These are phyloP conservation scores for Oehlia diaphana DNA, from an alignment of 192 early-diverging fungal genomes.

Conservation along the genomic window DNA sequence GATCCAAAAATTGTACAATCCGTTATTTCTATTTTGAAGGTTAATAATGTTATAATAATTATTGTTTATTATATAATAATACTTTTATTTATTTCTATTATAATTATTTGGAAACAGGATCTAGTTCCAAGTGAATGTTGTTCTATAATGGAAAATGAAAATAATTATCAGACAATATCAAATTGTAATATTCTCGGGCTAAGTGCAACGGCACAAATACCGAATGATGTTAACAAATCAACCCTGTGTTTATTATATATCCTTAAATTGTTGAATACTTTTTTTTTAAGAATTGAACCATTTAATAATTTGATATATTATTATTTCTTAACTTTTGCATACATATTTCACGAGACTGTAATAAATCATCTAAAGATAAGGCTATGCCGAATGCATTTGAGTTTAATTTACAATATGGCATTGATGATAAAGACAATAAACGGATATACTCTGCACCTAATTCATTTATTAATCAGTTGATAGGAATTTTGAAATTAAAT, in stretches of 20 bases:
- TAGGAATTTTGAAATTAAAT: constrained; percentile 21
- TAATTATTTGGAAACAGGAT: constrained; percentile 14
- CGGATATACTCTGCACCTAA: not conserved
- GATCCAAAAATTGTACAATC: not conserved
- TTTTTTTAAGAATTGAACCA: not conserved
- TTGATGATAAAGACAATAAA: constrained; percentile 20
- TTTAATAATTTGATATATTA: not conserved
- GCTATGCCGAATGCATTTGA: not conserved
- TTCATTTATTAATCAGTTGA: constrained; percentile 21
- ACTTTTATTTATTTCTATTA: not conserved
- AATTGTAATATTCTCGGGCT: constrained; percentile 25
- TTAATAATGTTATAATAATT: not conserved
- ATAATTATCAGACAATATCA: constrained; percentile 3
- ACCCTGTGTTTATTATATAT: constrained; percentile 25
- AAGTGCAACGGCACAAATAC: constrained; percentile 9
- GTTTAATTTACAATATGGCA: constrained; percentile 10
- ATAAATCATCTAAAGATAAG: not conserved
- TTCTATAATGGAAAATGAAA: constrained; percentile 20
- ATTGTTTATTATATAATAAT: not conserved
- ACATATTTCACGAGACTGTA: constrained; percentile 3
- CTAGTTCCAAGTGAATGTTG: constrained; percentile 21
- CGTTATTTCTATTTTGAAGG: constrained; percentile 9
- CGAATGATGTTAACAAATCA: constrained; percentile 8
- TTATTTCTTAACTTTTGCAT: constrained; percentile 8
- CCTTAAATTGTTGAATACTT: not conserved